These are phyloP conservation scores for Hypoxylon sp. DNA, from an alignment of 2,329 filamentous ascomycete species.

Conservation along the genomic window DNA sequence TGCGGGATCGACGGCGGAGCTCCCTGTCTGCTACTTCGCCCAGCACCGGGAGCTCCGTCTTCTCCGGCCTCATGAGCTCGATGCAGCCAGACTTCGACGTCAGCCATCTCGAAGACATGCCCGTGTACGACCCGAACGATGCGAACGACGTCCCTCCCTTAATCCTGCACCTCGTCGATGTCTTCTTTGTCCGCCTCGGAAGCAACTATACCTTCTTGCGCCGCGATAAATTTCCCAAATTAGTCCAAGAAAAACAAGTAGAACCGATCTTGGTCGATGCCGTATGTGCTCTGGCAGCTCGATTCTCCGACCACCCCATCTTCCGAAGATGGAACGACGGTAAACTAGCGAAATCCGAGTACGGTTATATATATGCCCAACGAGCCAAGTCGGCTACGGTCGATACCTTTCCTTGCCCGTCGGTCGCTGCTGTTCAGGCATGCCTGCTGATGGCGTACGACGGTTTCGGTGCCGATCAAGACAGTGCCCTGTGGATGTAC, in stretches of 20 bases:
- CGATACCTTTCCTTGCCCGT: slow-evolving; percentile 83
- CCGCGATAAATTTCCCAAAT: slow-evolving; percentile 73
- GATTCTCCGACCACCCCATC: slow-evolving; percentile 74
- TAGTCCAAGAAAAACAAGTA: slow-evolving; percentile 80
- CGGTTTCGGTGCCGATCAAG: slow-evolving; percentile 86
- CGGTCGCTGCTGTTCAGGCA: slow-evolving; percentile 83
- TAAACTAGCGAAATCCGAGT: slow-evolving; percentile 66
- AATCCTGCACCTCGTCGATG: slow-evolving; percentile 78
- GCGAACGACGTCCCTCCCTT: slow-evolving; percentile 74
- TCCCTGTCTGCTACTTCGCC: slow-evolving; percentile 65
- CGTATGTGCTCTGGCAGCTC: slow-evolving; percentile 80
- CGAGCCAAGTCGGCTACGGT: slow-evolving; percentile 83
- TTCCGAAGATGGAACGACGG: slow-evolving; percentile 59
- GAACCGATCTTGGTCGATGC: slow-evolving; percentile 88
- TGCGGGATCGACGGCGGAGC: slow-evolving; percentile 70
- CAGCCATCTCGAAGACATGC: slow-evolving; percentile 62
- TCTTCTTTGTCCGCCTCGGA: slow-evolving; percentile 82
- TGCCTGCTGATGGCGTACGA: slow-evolving; percentile 87
- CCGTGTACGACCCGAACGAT: slow-evolving; percentile 80
- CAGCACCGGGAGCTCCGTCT: slow-evolving; percentile 47
- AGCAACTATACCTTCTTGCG: slow-evolving; percentile 88
- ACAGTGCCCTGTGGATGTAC: slow-evolving; percentile 94
- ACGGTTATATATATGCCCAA: slow-evolving; percentile 80
- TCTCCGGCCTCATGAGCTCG: slow-evolving; percentile 50
- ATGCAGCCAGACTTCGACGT: slow-evolving; percentile 53